phyloP scores from a whole-genome alignment of 169 alveolate species.

The Cryptosporidium baileyi region DNA sequence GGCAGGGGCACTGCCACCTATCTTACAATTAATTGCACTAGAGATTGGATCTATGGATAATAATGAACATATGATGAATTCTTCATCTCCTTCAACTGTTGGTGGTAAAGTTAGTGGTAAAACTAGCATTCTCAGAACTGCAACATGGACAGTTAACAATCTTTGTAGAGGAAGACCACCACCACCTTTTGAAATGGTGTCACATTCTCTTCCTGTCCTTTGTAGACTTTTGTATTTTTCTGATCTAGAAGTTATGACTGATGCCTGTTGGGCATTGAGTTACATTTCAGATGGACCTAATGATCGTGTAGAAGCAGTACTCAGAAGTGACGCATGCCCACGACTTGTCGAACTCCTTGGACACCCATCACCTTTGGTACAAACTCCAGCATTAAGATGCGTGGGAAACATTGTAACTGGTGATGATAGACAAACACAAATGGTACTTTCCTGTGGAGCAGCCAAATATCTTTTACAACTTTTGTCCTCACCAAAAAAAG shows the following conservation, averaged over 20 bases:
- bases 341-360: slow-evolving; percentile 89
- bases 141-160: slow-evolving; percentile 95
- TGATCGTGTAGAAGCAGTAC: slow-evolving; percentile 86
- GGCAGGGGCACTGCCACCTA: slow-evolving; percentile 87
- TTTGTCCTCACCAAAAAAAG: slow-evolving; percentile 86
- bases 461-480: slow-evolving; percentile 83
- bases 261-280: slow-evolving; percentile 94
- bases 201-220: slow-evolving; percentile 86
- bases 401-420: slow-evolving; percentile 98
- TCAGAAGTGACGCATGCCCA: slow-evolving; percentile 89
- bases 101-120: slow-evolving; percentile 81
- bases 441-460: slow-evolving; percentile 90
- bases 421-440: slow-evolving; percentile 93
- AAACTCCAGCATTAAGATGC: slow-evolving; percentile 95
- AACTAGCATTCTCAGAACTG: slow-evolving; percentile 90
- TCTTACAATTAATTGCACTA: slow-evolving; percentile 76
- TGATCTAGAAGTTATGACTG: slow-evolving; percentile 88
- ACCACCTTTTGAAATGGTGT: slow-evolving; percentile 85
- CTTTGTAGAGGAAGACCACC: slow-evolving; percentile 94
- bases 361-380: slow-evolving; percentile 86
- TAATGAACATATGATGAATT: neutral
- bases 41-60: slow-evolving; percentile 34
- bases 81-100: neutral
- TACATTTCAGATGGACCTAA: slow-evolving; percentile 92
- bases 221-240: slow-evolving; percentile 85